Base-by-base conservation (phyloP, 768 basidiomycete species). In the Boletus reticulatus region DNA sequence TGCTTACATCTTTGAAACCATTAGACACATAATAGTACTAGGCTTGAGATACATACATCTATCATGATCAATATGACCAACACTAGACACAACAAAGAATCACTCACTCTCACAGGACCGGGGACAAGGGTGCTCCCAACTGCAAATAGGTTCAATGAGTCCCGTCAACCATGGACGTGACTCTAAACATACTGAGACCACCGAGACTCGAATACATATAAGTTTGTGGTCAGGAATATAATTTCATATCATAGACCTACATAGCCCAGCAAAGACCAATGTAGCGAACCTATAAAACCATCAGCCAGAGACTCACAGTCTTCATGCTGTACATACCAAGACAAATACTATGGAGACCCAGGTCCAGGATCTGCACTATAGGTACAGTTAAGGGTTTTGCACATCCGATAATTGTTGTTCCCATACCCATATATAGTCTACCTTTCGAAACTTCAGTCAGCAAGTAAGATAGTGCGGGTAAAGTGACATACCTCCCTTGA, bases 401-500 rank as follows among this genome's bases (percentile, higher is more conserved):
- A 3, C 8, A 19, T n/a, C 17, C 9, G 1, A 17, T 32, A 8
- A 14, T 13, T 11, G 11, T 7, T 49, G 12, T 6, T 37, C 20
- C 41, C 60, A 44, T 2, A 63, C 62, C 62, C 62, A 64, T 20
- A 63, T 34, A 44, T 60, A 64, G 1, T 60, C 50, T 50, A 63
- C 13, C 62, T 63, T 43, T 29, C 14, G 6, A n/a, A 4, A 12
- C 2, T 36, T 14, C 16, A 11, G 9, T 52, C 36, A 53, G 22
- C 12, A 1, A 16, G 5, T 2, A 6, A 19, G 2, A 20, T 0
- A 0, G 9, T 4, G 10, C 7, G 11, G 17, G 10, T 9, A 9
- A 29, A 22, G 29, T 16, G 13, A 36, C n/a, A 19, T 46, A 57
- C 57, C 43, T 58, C 57, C 8, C n/a, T 20, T 10, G 57, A 7